phyloP scores from a whole-genome alignment of 2,329 filamentous ascomycete genomes.

The Aspergillus sp. region DNA sequence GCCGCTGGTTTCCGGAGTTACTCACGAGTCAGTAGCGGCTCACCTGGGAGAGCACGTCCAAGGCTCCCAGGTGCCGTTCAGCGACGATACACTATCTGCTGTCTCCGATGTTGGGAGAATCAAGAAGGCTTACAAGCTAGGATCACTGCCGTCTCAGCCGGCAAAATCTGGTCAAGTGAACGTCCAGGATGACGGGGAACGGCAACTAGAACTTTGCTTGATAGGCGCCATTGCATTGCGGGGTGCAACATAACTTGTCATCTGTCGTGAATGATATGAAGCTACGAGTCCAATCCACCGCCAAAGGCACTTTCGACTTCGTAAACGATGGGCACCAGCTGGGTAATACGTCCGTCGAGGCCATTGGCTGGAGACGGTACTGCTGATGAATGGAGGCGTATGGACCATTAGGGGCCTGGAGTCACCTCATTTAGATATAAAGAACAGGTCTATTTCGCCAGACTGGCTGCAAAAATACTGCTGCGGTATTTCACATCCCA shows the following conservation, averaged over 20 bases:
- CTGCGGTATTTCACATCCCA: too few species aligned
- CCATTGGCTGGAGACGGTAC: too few species aligned
- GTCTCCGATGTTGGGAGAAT: conserved; percentile 60
- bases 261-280: too few species aligned
- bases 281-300: too few species aligned
- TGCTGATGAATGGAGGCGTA: too few species aligned
- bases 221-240: conserved; percentile 71
- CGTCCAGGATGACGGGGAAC: conserved; percentile 13
- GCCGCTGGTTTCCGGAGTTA: conserved; percentile 42
- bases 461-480: too few species aligned
- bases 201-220: conserved; percentile 54
- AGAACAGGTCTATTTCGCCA: too few species aligned
- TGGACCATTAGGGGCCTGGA: too few species aligned
- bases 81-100: conserved; percentile 52
- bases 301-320: too few species aligned
- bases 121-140: conserved; percentile 79
- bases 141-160: conserved; percentile 42
- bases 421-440: too few species aligned
- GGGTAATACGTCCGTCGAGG: too few species aligned
- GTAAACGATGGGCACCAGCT: too few species aligned
- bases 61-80: conserved; percentile 50
- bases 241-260: conserved; percentile 38
- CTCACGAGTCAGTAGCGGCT: conserved; percentile 40
- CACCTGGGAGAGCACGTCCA: conserved; percentile 57
- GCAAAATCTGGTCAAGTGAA: conserved; percentile 13